These are phyloP conservation scores for Podila minutissima DNA, from an alignment of 192 early-diverging fungal species.

Conservation along the genomic window DNA sequence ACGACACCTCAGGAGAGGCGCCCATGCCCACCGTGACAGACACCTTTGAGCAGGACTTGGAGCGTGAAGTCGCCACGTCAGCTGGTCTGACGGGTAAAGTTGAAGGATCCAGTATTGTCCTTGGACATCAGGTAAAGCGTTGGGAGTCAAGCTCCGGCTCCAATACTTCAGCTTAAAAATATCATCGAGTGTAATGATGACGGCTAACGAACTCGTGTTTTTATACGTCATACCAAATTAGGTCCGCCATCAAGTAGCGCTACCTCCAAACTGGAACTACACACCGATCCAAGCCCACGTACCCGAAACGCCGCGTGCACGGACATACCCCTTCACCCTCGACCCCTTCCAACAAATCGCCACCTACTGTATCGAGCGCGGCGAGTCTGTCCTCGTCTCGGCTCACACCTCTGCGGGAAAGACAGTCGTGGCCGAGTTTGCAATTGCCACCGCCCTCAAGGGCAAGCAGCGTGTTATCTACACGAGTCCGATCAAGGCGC, in stretches of 20 bases:
- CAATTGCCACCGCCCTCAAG: constrained; percentile 86
- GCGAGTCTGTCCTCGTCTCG: constrained; percentile 92
- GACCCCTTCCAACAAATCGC: constrained; percentile 95
- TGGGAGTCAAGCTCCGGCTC: no score
- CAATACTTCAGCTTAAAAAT: background rate
- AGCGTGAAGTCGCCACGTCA: constrained; percentile 25
- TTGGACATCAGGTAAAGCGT: constrained; percentile 32
- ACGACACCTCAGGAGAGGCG: background rate
- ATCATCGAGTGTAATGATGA: background rate
- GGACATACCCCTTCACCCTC: constrained; percentile 88
- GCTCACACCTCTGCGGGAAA: constrained; percentile 97
- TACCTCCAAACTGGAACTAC: constrained; percentile 89
- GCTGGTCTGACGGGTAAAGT: constrained; percentile 1
- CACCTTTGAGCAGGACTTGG: constrained; percentile 23
- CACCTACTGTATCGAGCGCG: constrained; percentile 85
- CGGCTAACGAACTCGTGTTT: background rate
- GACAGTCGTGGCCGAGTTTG: constrained; percentile 97
- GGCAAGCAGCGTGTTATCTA: constrained; percentile 96
- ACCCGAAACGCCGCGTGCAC: constrained; percentile 77
- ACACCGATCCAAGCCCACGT: constrained; percentile 86
- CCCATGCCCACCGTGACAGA: constrained; percentile 19
- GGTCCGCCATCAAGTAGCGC: constrained; percentile 93
- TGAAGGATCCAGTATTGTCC: constrained; percentile 11
- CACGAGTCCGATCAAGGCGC: constrained; percentile 95
- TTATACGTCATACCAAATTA: constrained; percentile 16